Evolutionary conservation across 495 filamentous ascomycete genomes (phyloP).

Genomic region (Podospora fimiseda): DNA sequence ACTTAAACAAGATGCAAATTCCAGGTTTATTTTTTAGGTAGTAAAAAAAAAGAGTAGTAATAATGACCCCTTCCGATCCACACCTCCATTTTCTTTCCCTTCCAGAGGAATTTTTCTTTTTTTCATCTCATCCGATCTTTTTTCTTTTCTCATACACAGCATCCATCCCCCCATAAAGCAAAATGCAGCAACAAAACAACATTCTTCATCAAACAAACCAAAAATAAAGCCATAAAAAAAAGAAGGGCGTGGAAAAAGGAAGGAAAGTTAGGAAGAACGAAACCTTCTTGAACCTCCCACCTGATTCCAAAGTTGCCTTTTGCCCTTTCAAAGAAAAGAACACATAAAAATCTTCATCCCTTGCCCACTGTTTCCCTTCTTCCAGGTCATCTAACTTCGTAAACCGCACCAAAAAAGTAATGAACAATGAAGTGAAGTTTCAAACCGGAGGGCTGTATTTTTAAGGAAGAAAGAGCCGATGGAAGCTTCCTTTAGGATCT

Average conservation of each 20-base stretch:
- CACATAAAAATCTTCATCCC: too few species aligned
- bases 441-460: neutral
- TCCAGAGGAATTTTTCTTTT: neutral
- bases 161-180: neutral
- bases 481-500: neutral
- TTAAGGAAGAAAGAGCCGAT: neutral
- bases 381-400: neutral
- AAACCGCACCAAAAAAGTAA: neutral
- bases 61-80: too few species aligned
- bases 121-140: neutral
- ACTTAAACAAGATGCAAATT: neutral
- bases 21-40: neutral
- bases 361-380: neutral
- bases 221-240: neutral
- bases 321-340: too few species aligned
- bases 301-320: too few species aligned
- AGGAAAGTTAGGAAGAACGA: too few species aligned
- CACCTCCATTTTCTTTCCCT: too few species aligned
- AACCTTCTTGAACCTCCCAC: too few species aligned
- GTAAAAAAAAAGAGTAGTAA: neutral
- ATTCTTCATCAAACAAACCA: neutral
- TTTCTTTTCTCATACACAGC: neutral
- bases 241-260: too few species aligned
- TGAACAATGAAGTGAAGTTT: neutral
- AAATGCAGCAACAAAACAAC: neutral